Evolutionary conservation across 1,139 yeast genomes (phyloP).

Genomic region (Ogataea hybrid): DNA sequence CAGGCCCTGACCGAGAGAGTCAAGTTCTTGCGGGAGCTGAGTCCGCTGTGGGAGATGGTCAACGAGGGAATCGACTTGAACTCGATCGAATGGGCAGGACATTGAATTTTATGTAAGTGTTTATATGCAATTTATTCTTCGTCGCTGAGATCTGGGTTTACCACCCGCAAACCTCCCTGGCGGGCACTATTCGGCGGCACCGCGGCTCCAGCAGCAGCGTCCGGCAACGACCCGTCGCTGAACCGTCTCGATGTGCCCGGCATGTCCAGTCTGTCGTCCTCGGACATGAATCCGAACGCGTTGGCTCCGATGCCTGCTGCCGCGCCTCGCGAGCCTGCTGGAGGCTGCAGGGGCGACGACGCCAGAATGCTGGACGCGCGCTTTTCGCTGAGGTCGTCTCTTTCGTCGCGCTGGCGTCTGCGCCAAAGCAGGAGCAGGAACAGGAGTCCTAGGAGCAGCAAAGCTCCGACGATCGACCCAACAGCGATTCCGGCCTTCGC

Average conservation of each 20-base stretch:
- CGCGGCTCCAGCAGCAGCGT: conserved; percentile 36
- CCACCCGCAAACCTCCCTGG: conserved; percentile 31
- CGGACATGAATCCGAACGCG: conserved; percentile 23
- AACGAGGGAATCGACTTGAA: conserved; percentile 96
- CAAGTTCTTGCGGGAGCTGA: conserved; percentile 83
- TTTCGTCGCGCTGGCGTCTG: conserved; percentile 36
- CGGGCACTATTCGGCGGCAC: conserved; percentile 29
- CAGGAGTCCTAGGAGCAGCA: conserved; percentile 35
- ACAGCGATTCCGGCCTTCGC: conserved; percentile 74
- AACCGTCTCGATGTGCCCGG: conserved; percentile 44
- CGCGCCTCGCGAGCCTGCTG: conserved; percentile 7
- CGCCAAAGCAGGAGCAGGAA: conserved; percentile 45
- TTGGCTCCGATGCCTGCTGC: conserved; percentile 17
- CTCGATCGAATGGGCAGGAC: conserved; percentile 97
- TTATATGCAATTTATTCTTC: conserved; percentile 14
- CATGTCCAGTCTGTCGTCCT: conserved; percentile 28
- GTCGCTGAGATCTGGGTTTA: conserved; percentile 37
- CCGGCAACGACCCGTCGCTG: conserved; percentile 72
- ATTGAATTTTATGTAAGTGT: conserved; percentile 37
- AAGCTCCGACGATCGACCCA: conserved; percentile 56
- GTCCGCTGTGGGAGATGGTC: conserved; percentile 99
- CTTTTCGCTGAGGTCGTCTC: conserved; percentile 25
- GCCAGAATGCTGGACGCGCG: conserved; percentile 12
- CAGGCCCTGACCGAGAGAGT: conserved; percentile 88
- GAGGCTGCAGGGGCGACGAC: conserved; percentile 13